Evolutionary conservation across 768 basidiomycete species (phyloP), one percentile per base, ranked within the genome.

Genomic region (Rhodotorula toruloides): DNA sequence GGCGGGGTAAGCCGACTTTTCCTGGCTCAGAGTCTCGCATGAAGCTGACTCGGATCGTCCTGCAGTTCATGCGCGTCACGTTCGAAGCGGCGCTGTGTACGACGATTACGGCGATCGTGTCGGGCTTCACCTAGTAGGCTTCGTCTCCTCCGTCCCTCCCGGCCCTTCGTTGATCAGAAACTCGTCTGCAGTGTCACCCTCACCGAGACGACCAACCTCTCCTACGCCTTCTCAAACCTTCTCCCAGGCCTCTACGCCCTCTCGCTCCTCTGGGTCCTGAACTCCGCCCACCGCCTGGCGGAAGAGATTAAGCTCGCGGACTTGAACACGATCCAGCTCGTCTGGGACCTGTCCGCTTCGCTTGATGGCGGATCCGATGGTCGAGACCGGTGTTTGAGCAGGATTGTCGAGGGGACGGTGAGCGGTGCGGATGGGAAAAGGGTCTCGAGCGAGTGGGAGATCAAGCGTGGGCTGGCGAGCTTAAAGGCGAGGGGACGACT

Each of bases 391-490:
- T 10, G 40, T 19, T 7, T 47, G 19, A 27, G n/a, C 9, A 25
- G 21, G 46, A 21, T 47, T 27, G 46, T 27, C 11, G 12, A 27
- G 19, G 46, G 46, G n/a, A 27, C n/a, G n/a, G 25, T 6, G n/a
- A 27, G n/a, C n/a, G n/a, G n/a, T n/a, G n/a, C n/a, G n/a, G n/a
- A n/a, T n/a, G n/a, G n/a, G n/a, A n/a, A n/a, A n/a, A n/a, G n/a
- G n/a, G n/a, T n/a, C n/a, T n/a, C n/a, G n/a, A n/a, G 46, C n/a
- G 21, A 17, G n/a, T 47, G 46, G 46, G 46, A 47, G 46, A 9
- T 47, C 46, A 47, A 47, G 46, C 46, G 46, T 27, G 46, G 46
- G 46, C n/a, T 47, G 19, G 46, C 46, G 46, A 47, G 46, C 46
- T 25, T 12, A 25, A 47, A 47, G 11, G 46, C 46, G 46, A 4